A percentile compares a stretch with the other conserved stretches of the same genome.
These are phyloP conservation scores for Knoxia roxburghii DNA, from an alignment of 257 asterid genomes.

Conservation along the genomic window DNA sequence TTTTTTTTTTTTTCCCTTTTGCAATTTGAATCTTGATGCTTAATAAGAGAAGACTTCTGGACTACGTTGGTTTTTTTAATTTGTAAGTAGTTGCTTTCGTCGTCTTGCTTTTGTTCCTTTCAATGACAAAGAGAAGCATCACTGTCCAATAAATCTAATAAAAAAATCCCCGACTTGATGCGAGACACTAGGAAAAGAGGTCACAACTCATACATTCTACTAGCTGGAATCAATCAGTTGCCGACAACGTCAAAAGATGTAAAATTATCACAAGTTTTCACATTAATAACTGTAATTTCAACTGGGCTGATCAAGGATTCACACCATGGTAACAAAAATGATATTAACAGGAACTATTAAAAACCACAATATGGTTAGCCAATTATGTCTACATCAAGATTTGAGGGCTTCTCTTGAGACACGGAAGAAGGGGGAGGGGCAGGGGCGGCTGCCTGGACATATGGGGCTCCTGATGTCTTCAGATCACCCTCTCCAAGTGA, in stretches of 20 bases:
- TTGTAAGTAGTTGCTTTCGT: neutral
- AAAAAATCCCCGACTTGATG: neutral
- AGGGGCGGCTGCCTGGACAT: conserved; percentile 25
- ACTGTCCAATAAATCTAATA: neutral
- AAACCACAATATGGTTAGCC: too few relatives aligned
- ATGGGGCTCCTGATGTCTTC: conserved; percentile 28
- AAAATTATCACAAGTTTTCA: too few relatives aligned
- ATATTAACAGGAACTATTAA: too few relatives aligned
- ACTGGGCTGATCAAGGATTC: too few relatives aligned
- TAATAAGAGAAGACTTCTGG: too few relatives aligned
- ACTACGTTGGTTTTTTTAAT: too few relatives aligned
- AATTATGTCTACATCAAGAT: conserved; percentile 36
- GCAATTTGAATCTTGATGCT: neutral
- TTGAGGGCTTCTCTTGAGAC: conserved; percentile 34
- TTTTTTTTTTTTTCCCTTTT: too few relatives aligned
- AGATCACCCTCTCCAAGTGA: conserved; percentile 35
- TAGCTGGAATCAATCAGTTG: neutral
- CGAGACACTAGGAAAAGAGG: neutral
- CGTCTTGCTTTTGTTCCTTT: neutral
- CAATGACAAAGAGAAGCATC: neutral
- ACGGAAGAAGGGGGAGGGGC: conserved; percentile 23
- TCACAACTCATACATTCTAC: neutral
- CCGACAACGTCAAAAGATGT: too few relatives aligned
- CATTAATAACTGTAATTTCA: too few relatives aligned
- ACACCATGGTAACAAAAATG: too few relatives aligned